Conservation (phyloP, 129 eudicot species). For the Flaveria brownii region DNA sequence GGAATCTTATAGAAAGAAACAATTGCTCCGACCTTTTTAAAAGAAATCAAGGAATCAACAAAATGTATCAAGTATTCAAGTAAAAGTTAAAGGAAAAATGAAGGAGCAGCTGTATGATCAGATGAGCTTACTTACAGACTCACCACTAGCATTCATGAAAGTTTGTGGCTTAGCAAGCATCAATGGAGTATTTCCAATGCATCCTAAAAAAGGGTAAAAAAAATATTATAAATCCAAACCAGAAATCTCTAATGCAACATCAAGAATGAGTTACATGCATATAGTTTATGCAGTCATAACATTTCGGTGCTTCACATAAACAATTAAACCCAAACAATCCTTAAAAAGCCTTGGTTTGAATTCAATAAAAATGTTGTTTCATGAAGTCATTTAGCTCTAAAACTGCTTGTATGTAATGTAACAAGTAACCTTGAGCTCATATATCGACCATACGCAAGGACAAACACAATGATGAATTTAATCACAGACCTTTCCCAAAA, state of each 20-base stretch:
- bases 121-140: constrained; percentile 89
- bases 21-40: too few relatives aligned
- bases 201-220: constrained; percentile 51
- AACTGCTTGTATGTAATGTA: not conserved
- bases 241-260: constrained; percentile 9
- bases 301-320: not conserved
- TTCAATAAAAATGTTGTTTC: not conserved
- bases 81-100: not conserved
- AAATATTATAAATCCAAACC: not conserved
- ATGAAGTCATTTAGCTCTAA: not conserved
- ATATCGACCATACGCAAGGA: not conserved
- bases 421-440: not conserved
- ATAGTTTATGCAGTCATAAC: not conserved
- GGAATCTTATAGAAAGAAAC: too few relatives aligned
- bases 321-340: constrained; percentile 3
- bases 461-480: not conserved
- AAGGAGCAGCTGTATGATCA: not conserved
- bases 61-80: too few relatives aligned
- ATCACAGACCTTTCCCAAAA: constrained; percentile 74
- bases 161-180: constrained; percentile 98
- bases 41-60: too few relatives aligned
- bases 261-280: not conserved
- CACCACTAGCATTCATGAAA: constrained; percentile 95
- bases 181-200: constrained; percentile 78
- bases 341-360: not conserved